Evolutionary conservation across 345 rosid species (phyloP).

Genomic region (Trapa incisa): DNA sequence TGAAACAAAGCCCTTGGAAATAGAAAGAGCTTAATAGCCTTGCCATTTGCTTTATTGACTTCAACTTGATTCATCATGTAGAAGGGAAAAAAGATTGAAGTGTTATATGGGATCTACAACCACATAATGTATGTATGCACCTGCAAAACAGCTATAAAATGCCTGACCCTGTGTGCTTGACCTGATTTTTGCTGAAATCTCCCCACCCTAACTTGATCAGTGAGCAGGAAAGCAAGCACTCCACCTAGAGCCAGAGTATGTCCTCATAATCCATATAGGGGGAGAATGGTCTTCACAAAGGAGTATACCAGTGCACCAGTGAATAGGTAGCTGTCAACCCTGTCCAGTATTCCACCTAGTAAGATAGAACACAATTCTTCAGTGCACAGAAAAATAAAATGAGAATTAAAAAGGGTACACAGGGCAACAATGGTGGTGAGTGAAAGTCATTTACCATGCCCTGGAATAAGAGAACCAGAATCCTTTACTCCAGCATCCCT

Average conservation of each 20-base stretch:
- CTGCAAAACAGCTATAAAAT: no score
- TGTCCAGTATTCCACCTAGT: conserved; percentile 80
- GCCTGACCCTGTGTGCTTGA: background rate
- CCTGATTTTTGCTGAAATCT: background rate
- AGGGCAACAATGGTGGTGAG: background rate
- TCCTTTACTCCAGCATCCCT: conserved; percentile 98
- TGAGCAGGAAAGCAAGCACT: background rate
- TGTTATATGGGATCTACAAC: background rate
- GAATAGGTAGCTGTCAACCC: conserved; percentile 87
- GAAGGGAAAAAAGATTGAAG: background rate
- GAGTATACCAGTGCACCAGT: conserved; percentile 87
- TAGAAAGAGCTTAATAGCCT: background rate
- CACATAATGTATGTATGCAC: background rate
- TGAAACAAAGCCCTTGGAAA: background rate
- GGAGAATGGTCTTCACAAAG: conserved; percentile 57
- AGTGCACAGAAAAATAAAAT: background rate
- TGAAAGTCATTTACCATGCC: conserved; percentile 46
- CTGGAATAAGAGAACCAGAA: conserved; percentile 92
- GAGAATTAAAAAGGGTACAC: background rate
- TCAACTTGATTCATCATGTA: background rate
- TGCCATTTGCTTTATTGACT: background rate
- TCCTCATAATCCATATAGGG: conserved; percentile 60
- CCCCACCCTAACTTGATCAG: background rate
- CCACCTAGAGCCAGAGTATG: background rate
- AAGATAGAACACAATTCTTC: background rate